Conservation (phyloP, 202 grass and related monocot species). For the Zoysia matrella region DNA sequence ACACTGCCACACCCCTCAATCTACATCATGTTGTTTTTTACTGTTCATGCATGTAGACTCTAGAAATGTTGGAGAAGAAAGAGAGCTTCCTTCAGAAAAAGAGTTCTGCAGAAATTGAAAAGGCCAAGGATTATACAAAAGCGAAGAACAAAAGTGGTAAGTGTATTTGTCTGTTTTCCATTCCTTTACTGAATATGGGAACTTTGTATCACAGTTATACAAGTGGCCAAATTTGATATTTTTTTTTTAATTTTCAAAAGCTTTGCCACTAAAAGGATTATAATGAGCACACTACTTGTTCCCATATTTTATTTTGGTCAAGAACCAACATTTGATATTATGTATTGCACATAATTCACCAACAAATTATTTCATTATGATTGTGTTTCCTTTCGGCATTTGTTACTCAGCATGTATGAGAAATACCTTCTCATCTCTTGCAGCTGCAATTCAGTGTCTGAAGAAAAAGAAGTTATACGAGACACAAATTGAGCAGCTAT, state of each 20-base stretch:
- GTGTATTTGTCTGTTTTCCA: not conserved
- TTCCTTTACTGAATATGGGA: not conserved
- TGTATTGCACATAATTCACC: not conserved
- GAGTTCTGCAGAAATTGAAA: conserved; percentile 47
- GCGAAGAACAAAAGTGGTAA: conserved; percentile 61
- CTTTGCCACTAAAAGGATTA: not conserved
- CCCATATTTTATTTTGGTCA: not conserved
- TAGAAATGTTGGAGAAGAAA: conserved; percentile 72
- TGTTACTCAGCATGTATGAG: not conserved
- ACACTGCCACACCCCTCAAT: not conserved
- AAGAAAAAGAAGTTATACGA: conserved; percentile 86
- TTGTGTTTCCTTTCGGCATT: not conserved
- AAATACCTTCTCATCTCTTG: conserved; percentile 36
- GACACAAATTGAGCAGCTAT: conserved; percentile 73
- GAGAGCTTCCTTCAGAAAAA: conserved; percentile 63
- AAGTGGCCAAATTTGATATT: not conserved
- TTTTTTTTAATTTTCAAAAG: not conserved
- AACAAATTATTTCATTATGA: not conserved
- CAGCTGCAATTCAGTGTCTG: conserved; percentile 75
- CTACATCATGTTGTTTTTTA: not conserved
- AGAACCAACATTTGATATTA: conserved; percentile 5
- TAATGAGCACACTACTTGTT: conserved; percentile 1
- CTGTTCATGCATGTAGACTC: conserved; percentile 6
- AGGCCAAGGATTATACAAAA: conserved; percentile 64
- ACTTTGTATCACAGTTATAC: not conserved